Evolutionary conservation across 1,139 yeast genomes (phyloP).

Genomic region (Hemisphaericaspora subhashii): DNA sequence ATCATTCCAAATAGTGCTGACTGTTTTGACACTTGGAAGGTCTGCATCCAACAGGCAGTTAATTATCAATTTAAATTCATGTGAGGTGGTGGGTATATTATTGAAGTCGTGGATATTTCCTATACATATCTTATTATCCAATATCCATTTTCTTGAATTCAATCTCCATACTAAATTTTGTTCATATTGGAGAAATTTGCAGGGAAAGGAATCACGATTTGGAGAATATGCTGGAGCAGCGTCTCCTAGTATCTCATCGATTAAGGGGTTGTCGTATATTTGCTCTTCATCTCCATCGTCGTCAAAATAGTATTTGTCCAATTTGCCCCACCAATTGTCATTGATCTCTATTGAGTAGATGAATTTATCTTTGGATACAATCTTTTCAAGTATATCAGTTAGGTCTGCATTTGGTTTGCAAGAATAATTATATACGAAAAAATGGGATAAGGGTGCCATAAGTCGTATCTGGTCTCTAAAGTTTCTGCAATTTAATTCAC

Average conservation of each 20-base stretch:
- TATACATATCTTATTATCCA: constrained; percentile 27
- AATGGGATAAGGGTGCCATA: constrained; percentile 35
- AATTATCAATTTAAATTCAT: constrained; percentile 31
- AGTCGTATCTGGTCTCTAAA: constrained; percentile 31
- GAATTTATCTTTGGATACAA: constrained; percentile 8
- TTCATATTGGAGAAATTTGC: constrained; percentile 33
- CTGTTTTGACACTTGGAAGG: constrained; percentile 25
- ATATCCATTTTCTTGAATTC: constrained; percentile 32
- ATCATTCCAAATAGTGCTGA: constrained; percentile 16
- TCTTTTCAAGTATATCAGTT: constrained; percentile 8
- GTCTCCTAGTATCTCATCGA: constrained; percentile 13
- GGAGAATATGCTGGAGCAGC: background rate
- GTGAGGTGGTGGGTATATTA: constrained; percentile 16
- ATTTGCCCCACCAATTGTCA: constrained; percentile 16
- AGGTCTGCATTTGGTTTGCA: constrained; percentile 16
- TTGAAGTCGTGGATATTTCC: constrained; percentile 38
- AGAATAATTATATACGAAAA: constrained; percentile 32
- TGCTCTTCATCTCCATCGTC: constrained; percentile 16
- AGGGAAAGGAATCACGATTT: constrained; percentile 9
- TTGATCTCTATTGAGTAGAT: constrained; percentile 21
- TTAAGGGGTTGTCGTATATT: constrained; percentile 18
- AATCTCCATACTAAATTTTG: constrained; percentile 39
- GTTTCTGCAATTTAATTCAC: constrained; percentile 30
- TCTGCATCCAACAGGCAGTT: constrained; percentile 37
- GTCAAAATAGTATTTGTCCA: constrained; percentile 18